Evolutionary conservation across 2,329 filamentous ascomycete genomes (phyloP), one percentile per base, ranked within the genome.

Genomic region (Talaromyces atroroseus): DNA sequence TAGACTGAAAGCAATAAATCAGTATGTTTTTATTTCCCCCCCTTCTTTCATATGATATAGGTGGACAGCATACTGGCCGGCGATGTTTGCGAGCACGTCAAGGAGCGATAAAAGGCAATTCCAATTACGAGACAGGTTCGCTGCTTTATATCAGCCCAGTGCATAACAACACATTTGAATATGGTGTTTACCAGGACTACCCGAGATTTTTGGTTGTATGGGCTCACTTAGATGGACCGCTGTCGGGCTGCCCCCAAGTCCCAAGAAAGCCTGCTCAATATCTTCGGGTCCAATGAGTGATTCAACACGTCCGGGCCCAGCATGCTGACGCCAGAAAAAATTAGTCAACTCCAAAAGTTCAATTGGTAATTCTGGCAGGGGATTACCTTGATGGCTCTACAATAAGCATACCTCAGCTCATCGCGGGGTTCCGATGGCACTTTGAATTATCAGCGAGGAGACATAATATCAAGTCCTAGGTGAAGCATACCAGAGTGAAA

Each of bases 361-460:
- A 50, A 38, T n/a, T 24, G 46, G 14, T 34, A 21, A 36, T 26
- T 20, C 10, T 10, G 14, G 16, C 10, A 12, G n/a, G 6, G 18
- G 4, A 32, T 29, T 34, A 76, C 71, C 52, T 81, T 71, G 3
- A 90, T 69, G 46, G 74, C 65, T 50, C 79, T 78, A 54, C 79
- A 74, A 66, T 90, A 90, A 58, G 85, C 81, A 54, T 78, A 69
- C 50, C 83, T 79, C 44, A 89, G 67, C 46, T 82, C 76, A 44
- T 77, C 73, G 32, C 80, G 79, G 42, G 74, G 71, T 63, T 88
- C 84, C 1, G 74, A 66, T 54, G 80, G 82, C 21, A 85, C 73
- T 71, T 47, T 34, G 42, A 16, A n/a, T 10, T 20, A 26, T 64
- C 38, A 64, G 60, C 21, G n/a, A 51, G 36, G 7, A 21, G 10